A percentile compares a stretch with the other conserved stretches of the same genome.
Evolutionary conservation across 352 stramenopile species (phyloP).

Genomic region (Phytophthora constricta): DNA sequence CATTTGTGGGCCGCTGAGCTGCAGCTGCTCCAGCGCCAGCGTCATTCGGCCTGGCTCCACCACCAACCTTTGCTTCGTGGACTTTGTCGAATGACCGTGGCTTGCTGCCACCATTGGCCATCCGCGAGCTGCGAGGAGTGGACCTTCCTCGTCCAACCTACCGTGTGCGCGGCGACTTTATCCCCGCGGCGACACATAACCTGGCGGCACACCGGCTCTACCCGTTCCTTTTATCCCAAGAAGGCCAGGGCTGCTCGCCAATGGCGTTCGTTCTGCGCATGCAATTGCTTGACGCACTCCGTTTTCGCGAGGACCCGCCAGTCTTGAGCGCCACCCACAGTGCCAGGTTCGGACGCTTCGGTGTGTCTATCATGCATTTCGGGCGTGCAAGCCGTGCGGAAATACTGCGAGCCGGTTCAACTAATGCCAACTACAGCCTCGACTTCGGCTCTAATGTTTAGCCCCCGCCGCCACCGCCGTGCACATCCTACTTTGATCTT

Average conservation of each 20-base stretch:
- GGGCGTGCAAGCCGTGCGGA: neutral
- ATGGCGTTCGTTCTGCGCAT: neutral
- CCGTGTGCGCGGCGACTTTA: neutral
- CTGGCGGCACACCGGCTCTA: neutral
- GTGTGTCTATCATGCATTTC: conserved; percentile 6
- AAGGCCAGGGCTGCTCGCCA: neutral
- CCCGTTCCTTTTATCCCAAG: neutral
- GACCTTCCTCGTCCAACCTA: neutral
- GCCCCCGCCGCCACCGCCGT: neutral
- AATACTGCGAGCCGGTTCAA: neutral
- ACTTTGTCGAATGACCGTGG: neutral
- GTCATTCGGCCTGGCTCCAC: neutral
- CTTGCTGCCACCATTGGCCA: neutral
- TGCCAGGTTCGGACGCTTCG: neutral
- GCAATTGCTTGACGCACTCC: neutral
- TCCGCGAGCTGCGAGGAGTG: neutral
- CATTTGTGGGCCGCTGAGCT: no score
- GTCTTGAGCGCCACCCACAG: neutral
- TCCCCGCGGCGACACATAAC: neutral
- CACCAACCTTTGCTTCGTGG: neutral
- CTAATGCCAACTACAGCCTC: neutral
- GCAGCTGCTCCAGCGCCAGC: no score
- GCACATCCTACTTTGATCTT: neutral
- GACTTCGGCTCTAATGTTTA: neutral
- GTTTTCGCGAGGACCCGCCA: neutral